These are phyloP conservation scores for Penicillium coprophilum DNA, from an alignment of 495 filamentous ascomycete genomes.

Conservation along the genomic window DNA sequence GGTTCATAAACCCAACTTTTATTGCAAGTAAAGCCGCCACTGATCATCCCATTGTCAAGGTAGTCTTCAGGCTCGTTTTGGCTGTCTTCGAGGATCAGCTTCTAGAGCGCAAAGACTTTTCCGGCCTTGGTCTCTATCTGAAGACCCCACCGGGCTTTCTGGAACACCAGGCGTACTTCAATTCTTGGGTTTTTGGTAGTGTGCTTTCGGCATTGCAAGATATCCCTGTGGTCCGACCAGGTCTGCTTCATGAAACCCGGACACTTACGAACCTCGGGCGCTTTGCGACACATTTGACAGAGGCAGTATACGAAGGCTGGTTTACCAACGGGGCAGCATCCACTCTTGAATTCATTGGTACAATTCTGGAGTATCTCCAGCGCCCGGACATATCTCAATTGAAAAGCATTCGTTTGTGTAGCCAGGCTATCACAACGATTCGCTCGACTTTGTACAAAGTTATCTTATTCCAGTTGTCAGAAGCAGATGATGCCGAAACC, in stretches of 20 bases:
- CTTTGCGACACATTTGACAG: conserved; percentile 73
- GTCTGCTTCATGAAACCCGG: conserved; percentile 74
- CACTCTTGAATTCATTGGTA: conserved; percentile 83
- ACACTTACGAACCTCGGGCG: conserved; percentile 82
- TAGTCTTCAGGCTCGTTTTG: conserved; percentile 70
- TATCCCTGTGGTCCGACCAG: conserved; percentile 66
- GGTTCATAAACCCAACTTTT: conserved; percentile 44
- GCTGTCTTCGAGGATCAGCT: conserved; percentile 81
- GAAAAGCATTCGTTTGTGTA: conserved; percentile 88
- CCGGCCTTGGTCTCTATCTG: conserved; percentile 82
- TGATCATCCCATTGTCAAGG: conserved; percentile 70
- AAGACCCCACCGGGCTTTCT: conserved; percentile 89
- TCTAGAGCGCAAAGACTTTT: conserved; percentile 80
- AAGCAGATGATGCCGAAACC: conserved; percentile 69
- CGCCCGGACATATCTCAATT: conserved; percentile 74
- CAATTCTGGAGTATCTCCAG: conserved; percentile 82
- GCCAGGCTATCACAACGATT: conserved; percentile 71
- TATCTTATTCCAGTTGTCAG: conserved; percentile 76
- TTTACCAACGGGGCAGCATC: conserved; percentile 77
- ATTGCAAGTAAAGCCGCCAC: conserved; percentile 49
- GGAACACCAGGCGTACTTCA: conserved; percentile 92
- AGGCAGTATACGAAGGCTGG: conserved; percentile 94
- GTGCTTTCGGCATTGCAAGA: conserved; percentile 70
- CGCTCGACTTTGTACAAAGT: conserved; percentile 72
- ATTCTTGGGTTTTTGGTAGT: conserved; percentile 80